Base-by-base conservation (phyloP, 495 filamentous ascomycete genomes). In the Penicillium nucicola region DNA sequence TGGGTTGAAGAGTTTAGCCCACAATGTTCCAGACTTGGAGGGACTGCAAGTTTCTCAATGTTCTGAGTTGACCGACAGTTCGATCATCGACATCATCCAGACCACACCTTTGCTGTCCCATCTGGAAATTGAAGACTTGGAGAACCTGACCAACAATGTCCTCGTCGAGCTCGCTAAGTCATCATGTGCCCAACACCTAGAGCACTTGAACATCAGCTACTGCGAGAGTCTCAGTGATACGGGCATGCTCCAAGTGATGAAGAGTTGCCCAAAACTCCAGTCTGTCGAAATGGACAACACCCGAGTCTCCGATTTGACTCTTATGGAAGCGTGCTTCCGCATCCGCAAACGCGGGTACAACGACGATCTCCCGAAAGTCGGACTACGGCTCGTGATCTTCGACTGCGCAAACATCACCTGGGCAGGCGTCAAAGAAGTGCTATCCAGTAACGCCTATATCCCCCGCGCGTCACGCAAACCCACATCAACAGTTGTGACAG, bases 211-310 rank as follows among this genome's bases (percentile, higher is more conserved):
- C 45, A 80, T 97, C 68, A 90, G 88, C 62, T 95, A 88, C 57
- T 98, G 93, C 61, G 93, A 95, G 61, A 82, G 77, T 36, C 64
- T 98, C 0, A 85, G 90, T 9, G 95, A 98, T 65, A 68, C 71
- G 0, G 93, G 95, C 38, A 88, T 97, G 84, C 74, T 96, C 0
- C 87, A 84, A 15, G 72, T 98, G 13, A 75, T 98, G 55, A 87
- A 89, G 58, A 76, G 73, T 40, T 96, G 91, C 65, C 73, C 77
- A 1, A 75, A 71, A 14, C 77, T 97, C 12, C 69, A 72, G 34
- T 87, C 75, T 40, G 76, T 95, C 11, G 88, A 90, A 37, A 88
- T 97, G 84, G 93, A 98, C 67, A 97, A 97, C 65, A 98, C 93
- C 2, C 84, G 88, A 39, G 79, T 96, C 47, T 89, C 87, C 34